Conservation (phyloP, 345 rosid genomes). For the Sonneratia alba region DNA sequence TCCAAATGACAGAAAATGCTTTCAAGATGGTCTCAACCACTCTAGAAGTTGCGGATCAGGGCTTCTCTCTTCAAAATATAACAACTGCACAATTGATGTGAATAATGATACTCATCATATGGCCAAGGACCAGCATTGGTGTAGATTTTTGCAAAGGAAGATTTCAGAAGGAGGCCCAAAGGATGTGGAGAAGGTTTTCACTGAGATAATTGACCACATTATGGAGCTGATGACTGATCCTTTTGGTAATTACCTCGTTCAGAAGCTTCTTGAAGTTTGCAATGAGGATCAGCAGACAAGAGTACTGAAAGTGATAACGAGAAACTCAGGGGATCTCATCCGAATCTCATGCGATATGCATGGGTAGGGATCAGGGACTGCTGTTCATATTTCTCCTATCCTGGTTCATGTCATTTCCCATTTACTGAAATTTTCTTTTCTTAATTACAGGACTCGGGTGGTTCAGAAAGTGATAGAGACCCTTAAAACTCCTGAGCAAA, state of each 20-base stretch:
- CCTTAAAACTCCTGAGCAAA: constrained; percentile 45
- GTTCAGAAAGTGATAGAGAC: constrained; percentile 80
- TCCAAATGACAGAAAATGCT: constrained; percentile 18
- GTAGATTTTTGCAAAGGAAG: constrained; percentile 64
- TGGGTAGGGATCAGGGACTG: constrained; percentile 34
- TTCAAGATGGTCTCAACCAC: constrained; percentile 20
- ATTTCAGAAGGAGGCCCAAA: constrained; percentile 51
- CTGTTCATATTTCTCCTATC: background rate
- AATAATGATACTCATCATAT: constrained; percentile 47
- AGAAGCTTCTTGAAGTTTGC: constrained; percentile 78
- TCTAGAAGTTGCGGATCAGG: constrained; percentile 27
- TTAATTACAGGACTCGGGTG: constrained; percentile 54
- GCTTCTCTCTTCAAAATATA: constrained; percentile 38
- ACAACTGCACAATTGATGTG: constrained; percentile 37
- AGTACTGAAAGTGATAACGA: constrained; percentile 47
- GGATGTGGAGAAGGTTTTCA: constrained; percentile 58
- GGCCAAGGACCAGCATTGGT: constrained; percentile 78
- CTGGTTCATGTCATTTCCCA: background rate
- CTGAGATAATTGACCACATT: constrained; percentile 55
- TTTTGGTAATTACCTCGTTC: constrained; percentile 73
- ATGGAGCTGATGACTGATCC: constrained; percentile 76
- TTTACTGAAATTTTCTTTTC: background rate
- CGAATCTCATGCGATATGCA: constrained; percentile 74
- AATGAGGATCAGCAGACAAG: constrained; percentile 49
- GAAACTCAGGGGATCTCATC: constrained; percentile 50